A percentile compares a stretch with the other conserved stretches of the same genome.
Conservation (phyloP, 2,329 filamentous ascomycete genomes). For the Colletotrichum tabaci region DNA sequence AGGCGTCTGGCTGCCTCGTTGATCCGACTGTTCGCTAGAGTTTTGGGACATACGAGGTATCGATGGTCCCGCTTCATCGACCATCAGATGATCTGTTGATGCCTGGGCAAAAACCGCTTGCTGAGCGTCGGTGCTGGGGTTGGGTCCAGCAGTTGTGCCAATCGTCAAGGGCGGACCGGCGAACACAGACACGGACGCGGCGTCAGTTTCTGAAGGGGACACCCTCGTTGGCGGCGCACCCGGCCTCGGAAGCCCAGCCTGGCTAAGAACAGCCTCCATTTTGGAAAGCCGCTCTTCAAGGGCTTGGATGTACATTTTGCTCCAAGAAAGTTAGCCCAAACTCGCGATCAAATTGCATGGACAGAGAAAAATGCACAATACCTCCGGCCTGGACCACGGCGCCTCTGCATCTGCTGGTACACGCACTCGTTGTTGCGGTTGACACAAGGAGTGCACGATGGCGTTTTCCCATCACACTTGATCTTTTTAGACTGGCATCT, state of each 20-base stretch:
- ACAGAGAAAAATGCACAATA: neutral
- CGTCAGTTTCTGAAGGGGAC: constrained; percentile 36
- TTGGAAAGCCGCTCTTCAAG: constrained; percentile 40
- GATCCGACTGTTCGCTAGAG: neutral
- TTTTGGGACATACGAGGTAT: neutral
- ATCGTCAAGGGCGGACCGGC: constrained; percentile 9
- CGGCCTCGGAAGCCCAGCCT: constrained; percentile 30
- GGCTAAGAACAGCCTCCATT: constrained; percentile 39
- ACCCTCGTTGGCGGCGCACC: constrained; percentile 29
- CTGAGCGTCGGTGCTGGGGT: constrained; percentile 2
- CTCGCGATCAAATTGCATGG: neutral
- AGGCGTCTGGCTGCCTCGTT: neutral
- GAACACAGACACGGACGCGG: constrained; percentile 28
- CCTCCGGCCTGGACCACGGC: constrained; percentile 39
- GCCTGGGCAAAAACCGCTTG: constrained; percentile 17
- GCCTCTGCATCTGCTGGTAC: constrained; percentile 37
- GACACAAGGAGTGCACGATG: constrained; percentile 36
- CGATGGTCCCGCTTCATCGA: neutral
- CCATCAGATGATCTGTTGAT: constrained; percentile 19
- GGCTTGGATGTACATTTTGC: constrained; percentile 39
- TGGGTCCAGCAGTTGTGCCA: neutral
- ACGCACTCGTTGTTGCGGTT: constrained; percentile 30
- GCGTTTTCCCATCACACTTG: constrained; percentile 36
- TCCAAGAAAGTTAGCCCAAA: neutral
- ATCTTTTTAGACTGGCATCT: constrained; percentile 42